A percentile compares a stretch with the other conserved stretches of the same genome.
These are phyloP conservation scores for Misopates orontium DNA, from an alignment of 257 asterid genomes.

Conservation along the genomic window DNA sequence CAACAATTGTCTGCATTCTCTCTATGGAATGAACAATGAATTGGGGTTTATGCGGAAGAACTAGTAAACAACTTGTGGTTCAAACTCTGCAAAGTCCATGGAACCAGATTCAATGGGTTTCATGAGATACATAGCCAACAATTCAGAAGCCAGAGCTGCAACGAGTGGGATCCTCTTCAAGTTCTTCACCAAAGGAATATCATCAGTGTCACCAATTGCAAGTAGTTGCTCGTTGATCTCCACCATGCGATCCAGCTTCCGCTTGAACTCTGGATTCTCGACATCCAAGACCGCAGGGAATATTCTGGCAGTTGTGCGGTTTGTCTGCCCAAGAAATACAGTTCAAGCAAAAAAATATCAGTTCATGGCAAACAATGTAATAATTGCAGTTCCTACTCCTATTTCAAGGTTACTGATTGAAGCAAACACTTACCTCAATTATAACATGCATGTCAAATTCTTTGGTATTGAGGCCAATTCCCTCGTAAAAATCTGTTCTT, in stretches of 20 bases:
- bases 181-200: constrained; percentile 76
- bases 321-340: constrained; percentile 51
- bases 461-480: constrained; percentile 91
- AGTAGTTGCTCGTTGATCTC: constrained; percentile 63
- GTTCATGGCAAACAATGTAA: background rate
- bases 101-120: constrained; percentile 97
- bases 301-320: constrained; percentile 88
- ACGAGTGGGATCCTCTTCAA: constrained; percentile 81
- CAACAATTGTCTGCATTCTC: constrained; percentile 30
- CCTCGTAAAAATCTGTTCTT: constrained; percentile 84
- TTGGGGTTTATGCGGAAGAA: background rate
- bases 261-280: constrained; percentile 95
- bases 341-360: background rate
- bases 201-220: constrained; percentile 72
- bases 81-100: constrained; percentile 86
- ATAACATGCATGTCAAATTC: constrained; percentile 98
- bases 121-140: constrained; percentile 88
- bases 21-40: constrained; percentile 7
- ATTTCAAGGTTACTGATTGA: background rate
- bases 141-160: constrained; percentile 83
- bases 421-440: constrained; percentile 65
- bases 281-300: constrained; percentile 96
- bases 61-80: constrained; percentile 56
- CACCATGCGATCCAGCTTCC: constrained; percentile 90
- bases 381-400: background rate